A percentile compares a stretch with the other conserved stretches of the same genome.
phyloP scores from a whole-genome alignment of 1,139 yeast species.

The Nakaseomyces delphensis region DNA sequence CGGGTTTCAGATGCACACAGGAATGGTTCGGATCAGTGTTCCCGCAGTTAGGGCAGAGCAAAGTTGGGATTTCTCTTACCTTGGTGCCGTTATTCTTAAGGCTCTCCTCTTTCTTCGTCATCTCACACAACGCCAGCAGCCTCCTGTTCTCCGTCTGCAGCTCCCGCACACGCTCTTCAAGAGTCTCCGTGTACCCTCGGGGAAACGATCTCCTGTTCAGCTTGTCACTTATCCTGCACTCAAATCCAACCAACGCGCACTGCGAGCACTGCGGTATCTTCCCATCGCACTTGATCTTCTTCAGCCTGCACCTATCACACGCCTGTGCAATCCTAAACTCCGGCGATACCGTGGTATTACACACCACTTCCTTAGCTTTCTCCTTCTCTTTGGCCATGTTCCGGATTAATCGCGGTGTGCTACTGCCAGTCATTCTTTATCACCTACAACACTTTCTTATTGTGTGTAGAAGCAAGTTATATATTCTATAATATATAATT shows the following conservation, averaged over 20 bases:
- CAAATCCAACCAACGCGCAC: slow-evolving; percentile 60
- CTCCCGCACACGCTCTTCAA: slow-evolving; percentile 51
- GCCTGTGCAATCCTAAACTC: slow-evolving; percentile 53
- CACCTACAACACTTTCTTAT: too few species aligned
- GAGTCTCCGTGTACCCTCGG: slow-evolving; percentile 64
- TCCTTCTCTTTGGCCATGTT: background rate
- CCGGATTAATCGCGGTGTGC: slow-evolving; percentile 4
- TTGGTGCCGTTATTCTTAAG: slow-evolving; percentile 11
- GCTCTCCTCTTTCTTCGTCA: slow-evolving; percentile 49
- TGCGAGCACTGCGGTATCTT: slow-evolving; percentile 45
- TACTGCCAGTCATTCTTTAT: too few species aligned
- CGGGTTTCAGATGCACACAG: slow-evolving; percentile 34
- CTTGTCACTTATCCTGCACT: slow-evolving; percentile 66
- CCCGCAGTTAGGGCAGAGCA: slow-evolving; percentile 20
- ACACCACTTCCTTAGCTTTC: background rate
- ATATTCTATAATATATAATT: too few species aligned
- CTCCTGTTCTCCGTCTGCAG: slow-evolving; percentile 50
- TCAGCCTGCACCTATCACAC: slow-evolving; percentile 78
- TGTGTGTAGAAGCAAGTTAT: too few species aligned
- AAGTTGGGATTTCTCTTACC: slow-evolving; percentile 20
- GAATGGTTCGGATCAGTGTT: slow-evolving; percentile 4
- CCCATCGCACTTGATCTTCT: slow-evolving; percentile 42
- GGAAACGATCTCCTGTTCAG: slow-evolving; percentile 64
- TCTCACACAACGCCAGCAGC: slow-evolving; percentile 45
- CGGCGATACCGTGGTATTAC: slow-evolving; percentile 33